Base-by-base conservation (phyloP, 495 filamentous ascomycete genomes). In the Oleoguttula mirabilis region DNA sequence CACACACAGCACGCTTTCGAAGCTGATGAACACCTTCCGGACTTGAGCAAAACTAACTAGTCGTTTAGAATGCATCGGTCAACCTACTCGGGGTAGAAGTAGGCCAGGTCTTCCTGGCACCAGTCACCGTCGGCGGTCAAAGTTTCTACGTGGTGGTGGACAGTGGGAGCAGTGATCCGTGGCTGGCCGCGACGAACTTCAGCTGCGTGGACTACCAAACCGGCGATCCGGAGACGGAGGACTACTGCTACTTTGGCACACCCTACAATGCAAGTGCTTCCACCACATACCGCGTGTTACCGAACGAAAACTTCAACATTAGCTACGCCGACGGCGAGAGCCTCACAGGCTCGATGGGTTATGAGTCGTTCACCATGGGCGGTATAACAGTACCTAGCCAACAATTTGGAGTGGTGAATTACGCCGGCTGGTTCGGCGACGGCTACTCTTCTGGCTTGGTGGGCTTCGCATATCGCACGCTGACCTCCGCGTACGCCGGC, bases 111-210 rank as follows among this genome's bases (percentile, higher is more conserved):
- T 60, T 58, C 48, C 44, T 60, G 23, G 50, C 50, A 4, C 46
- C 46, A 12, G 35, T 57, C 16, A 50, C 43, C 1, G 54, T 76
- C 16, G 68, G 64, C 3, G 55, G 47, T 30, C 45, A 67, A 43
- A 65, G 55, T 1, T 72, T 77, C 47, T 45, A 63, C 4, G 54
- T 72, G 11, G 65, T 72, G 20, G 59, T 82, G 35, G 78, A 80
- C 52, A 80, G 75, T 12, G 76, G 77, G 4, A 74, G 69, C 45
- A 68, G 63, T 47, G 78, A 82, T 48, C 76, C 73, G 6, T 80
- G 75, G 67, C 52, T 80, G 10, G 62, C 68, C 14, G 50, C 63
- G 24, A 45, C 55, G 4, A 58, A 61, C 11, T 79, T 69, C 39
- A 37, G 50, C 10, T 82, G 77, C 48, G 50, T 69, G 14, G 55